Conservation (phyloP, 768 basidiomycete genomes). For the Phlebiopsis flavidoalba region DNA sequence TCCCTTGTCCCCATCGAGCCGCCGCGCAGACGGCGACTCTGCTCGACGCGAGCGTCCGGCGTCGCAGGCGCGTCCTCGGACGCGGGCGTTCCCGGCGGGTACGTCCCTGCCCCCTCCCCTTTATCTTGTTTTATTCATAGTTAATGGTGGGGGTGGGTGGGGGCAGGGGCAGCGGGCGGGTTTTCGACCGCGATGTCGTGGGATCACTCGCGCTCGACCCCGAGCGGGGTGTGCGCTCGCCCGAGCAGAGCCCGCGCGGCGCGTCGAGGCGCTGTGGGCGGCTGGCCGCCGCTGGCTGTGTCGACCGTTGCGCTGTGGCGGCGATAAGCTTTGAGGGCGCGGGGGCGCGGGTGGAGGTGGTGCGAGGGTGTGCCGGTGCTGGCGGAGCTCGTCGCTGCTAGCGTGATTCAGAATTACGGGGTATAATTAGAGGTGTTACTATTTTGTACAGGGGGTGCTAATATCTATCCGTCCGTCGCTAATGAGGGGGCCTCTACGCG, state of each 20-base stretch:
- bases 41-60: too few species aligned
- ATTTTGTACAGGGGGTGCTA: not conserved
- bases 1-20: too few species aligned
- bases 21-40: too few species aligned
- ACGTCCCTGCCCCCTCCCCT: slow-evolving; percentile 5
- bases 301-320: slow-evolving; percentile 62
- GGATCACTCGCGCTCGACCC: slow-evolving; percentile 82
- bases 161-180: too few species aligned
- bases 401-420: not conserved
- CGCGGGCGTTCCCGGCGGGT: too few species aligned
- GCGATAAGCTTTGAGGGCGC: slow-evolving; percentile 59
- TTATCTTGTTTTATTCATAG: too few species aligned
- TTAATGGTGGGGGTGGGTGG: too few species aligned
- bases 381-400: slow-evolving; percentile 20
- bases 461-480: not conserved
- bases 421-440: not conserved
- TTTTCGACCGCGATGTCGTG: slow-evolving; percentile 95
- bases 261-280: slow-evolving; percentile 63
- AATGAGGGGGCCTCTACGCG: slow-evolving; percentile 32
- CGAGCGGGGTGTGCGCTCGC: slow-evolving; percentile 31
- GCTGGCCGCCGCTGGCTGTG: slow-evolving; percentile 56
- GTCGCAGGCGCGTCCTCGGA: too few species aligned
- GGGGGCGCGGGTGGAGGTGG: slow-evolving; percentile 61
- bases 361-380: slow-evolving; percentile 55
- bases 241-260: slow-evolving; percentile 42